These are phyloP conservation scores for Paramecium caudatum DNA, from an alignment of 73 alveolate species.

Conservation along the genomic window DNA sequence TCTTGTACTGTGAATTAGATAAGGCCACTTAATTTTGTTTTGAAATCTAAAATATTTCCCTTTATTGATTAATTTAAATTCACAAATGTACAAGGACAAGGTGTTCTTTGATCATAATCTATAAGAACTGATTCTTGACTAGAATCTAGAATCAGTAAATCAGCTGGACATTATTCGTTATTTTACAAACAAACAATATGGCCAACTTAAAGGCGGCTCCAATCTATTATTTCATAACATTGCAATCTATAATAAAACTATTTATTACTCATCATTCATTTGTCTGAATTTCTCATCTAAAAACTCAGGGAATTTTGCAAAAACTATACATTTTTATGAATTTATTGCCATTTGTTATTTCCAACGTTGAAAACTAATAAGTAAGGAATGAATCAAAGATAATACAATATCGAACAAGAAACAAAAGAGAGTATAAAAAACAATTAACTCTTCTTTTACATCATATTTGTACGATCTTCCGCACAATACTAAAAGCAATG, in stretches of 20 bases:
- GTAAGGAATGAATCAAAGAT: not conserved
- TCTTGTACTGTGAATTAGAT: slow-evolving; percentile 29
- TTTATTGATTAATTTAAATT: not conserved
- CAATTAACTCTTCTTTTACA: slow-evolving; percentile 8
- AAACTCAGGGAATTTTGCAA: slow-evolving; percentile 23
- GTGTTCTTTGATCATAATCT: not conserved
- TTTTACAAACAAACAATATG: slow-evolving; percentile 23
- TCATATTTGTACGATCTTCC: not conserved
- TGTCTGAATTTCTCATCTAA: not conserved
- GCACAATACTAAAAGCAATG: not conserved
- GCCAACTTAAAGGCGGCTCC: slow-evolving; percentile 23
- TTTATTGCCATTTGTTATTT: not conserved
- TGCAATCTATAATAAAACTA: not conserved
- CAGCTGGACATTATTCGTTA: slow-evolving; percentile 51
- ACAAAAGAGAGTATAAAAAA: slow-evolving; percentile 10
- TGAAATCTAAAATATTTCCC: slow-evolving; percentile 24
- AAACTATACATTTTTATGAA: not conserved
- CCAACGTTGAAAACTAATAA: not conserved
- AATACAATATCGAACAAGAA: not conserved
- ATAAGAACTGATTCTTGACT: slow-evolving; percentile 10
- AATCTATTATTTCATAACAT: not conserved
- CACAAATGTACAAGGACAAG: slow-evolving; percentile 30
- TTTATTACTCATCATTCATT: not conserved
- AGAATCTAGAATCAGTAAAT: slow-evolving; percentile 37
- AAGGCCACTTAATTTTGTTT: slow-evolving; percentile 37